Conservation (phyloP, 306 rosid genomes). For the Fragaria vesca region DNA sequence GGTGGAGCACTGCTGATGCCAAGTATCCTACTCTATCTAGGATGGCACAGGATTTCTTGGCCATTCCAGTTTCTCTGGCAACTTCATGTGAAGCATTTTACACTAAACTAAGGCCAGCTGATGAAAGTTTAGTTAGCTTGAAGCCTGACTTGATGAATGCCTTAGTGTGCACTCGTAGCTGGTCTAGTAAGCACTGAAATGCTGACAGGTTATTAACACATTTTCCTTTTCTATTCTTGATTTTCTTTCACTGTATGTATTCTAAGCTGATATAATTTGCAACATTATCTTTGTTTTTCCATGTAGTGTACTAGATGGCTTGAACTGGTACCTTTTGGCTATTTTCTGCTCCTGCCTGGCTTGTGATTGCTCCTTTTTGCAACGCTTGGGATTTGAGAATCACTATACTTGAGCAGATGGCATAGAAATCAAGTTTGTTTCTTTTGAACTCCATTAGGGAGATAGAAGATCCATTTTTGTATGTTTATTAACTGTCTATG, state of each 20-base stretch:
- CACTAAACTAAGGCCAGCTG: conserved; percentile 14
- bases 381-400: neutral
- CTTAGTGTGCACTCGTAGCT: conserved; percentile 18
- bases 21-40: conserved; percentile 15
- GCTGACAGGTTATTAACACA: neutral
- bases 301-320: neutral
- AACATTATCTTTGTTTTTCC: neutral
- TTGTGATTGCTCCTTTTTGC: neutral
- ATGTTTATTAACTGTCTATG: neutral
- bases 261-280: neutral
- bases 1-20: conserved; percentile 17
- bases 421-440: conserved; percentile 4
- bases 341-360: neutral
- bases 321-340: neutral
- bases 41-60: conserved; percentile 21
- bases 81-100: conserved; percentile 7
- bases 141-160: conserved; percentile 11
- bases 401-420: neutral
- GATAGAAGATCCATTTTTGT: neutral
- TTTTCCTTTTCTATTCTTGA: neutral
- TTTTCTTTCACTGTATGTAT: neutral
- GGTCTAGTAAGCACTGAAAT: neutral
- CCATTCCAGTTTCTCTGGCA: conserved; percentile 19
- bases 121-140: neutral
- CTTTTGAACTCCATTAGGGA: neutral